Conservation (phyloP, 805 yeast genomes). For the Saccharomycopsis guyanensis region DNA sequence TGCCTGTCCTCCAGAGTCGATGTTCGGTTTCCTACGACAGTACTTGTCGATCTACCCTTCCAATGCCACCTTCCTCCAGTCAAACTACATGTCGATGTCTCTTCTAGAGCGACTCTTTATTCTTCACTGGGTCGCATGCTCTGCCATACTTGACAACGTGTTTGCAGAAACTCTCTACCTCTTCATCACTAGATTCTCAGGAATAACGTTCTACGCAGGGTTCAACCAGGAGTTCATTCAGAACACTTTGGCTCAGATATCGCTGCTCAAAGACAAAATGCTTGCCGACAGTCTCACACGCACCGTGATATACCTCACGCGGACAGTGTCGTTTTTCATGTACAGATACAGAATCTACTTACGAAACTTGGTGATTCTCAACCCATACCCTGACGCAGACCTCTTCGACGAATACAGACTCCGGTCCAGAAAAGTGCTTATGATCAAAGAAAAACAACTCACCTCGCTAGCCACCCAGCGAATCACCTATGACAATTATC, state of each 20-base stretch:
- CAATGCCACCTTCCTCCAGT: constrained; percentile 4
- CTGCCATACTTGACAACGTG: constrained; percentile 7
- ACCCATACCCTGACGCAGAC: constrained; percentile 3
- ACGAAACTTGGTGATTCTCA: neutral
- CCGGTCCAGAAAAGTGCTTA: constrained; percentile 8
- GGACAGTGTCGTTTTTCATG: constrained; percentile 14
- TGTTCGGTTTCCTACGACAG: neutral
- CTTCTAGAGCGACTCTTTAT: constrained; percentile 7
- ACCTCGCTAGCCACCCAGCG: constrained; percentile 1
- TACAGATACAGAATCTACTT: constrained; percentile 8
- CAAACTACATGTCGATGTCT: constrained; percentile 1
- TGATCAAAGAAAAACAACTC: constrained; percentile 10
- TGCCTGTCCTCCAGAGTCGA: neutral
- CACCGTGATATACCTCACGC: constrained; percentile 10
- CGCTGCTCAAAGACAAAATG: neutral
- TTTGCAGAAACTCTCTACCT: constrained; percentile 11
- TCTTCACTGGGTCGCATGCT: constrained; percentile 9
- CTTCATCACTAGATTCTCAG: constrained; percentile 9
- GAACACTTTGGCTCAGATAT: neutral
- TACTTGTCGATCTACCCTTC: constrained; percentile 5
- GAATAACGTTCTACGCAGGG: constrained; percentile 1
- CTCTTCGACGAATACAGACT: constrained; percentile 1
- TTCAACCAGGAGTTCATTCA: constrained; percentile 4
- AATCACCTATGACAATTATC: constrained; percentile 14
- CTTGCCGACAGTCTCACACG: constrained; percentile 3